Base-by-base conservation (phyloP, 768 basidiomycete species). In the Phanerochaete carnosa region DNA sequence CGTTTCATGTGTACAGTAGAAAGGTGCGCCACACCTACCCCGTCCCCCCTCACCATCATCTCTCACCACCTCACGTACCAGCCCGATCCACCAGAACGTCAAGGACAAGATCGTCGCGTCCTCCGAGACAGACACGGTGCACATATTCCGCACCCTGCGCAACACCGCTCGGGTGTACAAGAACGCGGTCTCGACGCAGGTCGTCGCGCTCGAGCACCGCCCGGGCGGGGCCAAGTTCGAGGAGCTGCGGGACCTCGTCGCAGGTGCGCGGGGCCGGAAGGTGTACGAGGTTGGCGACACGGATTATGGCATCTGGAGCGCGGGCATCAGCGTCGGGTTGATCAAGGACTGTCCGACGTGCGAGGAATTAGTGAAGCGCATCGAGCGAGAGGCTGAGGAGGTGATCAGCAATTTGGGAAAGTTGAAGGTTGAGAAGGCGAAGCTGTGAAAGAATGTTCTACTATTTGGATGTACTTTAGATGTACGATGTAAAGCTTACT, bases 1-100 rank as follows among this genome's bases (percentile, higher is more conserved):
- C 84, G 94, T 5, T 95, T 97, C 77, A 89, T 96, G 92, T 91
- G 90, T 72, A 95, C 94, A 1, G 84, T 87, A 12, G 94, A 97
- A 72, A 85, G 87, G 84, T 87, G 16, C 15, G 59, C 45, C 9
- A n/a, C 15, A 5, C 22, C 2, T 19, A 22, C 15, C 5, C 22
- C 5, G 7, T 6, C 15, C n/a, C 8, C 30, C 23, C 7, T 35
- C 30, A 1, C 15, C 35, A 28, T 32, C 1, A 13, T 23, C 16
- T 13, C 29, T 23, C n/a, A 23, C 57, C 30, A 9, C 51, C 32
- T 3, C 15, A 3, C 26, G 11, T 55, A 26, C 7, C 60, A 90
- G 90, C 57, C 87, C 91, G 15, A 92, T 95, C 57, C 95, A 96
- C 72, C 82, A 89, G 61, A 89, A 86, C 63, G 92, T 98, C 80